Evolutionary conservation across 495 filamentous ascomycete species (phyloP).

Genomic region (Aspergillus nanangensis): DNA sequence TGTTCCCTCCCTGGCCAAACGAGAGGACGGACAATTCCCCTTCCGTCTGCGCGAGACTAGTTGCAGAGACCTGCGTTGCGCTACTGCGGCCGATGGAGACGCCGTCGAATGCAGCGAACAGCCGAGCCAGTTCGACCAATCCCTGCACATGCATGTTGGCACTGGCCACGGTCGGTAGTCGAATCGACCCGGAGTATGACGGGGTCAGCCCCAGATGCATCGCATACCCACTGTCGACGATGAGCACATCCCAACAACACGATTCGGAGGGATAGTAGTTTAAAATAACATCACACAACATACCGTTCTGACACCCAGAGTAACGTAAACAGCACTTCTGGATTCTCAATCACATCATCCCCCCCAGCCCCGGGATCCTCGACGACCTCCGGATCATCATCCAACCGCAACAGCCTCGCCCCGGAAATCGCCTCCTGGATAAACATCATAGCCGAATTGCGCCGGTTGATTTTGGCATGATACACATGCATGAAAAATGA

Average conservation of each 20-base stretch:
- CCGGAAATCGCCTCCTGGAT: constrained; percentile 27
- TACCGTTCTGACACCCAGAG: constrained; percentile 33
- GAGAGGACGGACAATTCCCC: constrained; percentile 14
- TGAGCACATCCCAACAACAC: background rate
- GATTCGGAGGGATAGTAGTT: too few species aligned
- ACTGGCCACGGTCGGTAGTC: constrained; percentile 1
- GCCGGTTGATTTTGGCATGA: constrained; percentile 27
- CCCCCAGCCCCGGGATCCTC: background rate
- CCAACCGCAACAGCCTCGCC: constrained; percentile 19
- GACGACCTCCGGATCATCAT: constrained; percentile 5
- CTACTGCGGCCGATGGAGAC: constrained; percentile 9
- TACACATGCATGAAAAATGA: constrained; percentile 34
- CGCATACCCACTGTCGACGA: constrained; percentile 19
- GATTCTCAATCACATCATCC: constrained; percentile 18
- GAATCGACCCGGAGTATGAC: constrained; percentile 17
- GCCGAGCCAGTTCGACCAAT: constrained; percentile 21
- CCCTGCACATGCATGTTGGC: constrained; percentile 19
- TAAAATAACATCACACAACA: too few species aligned
- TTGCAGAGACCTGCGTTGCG: background rate
- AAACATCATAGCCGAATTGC: constrained; percentile 27
- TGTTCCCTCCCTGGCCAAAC: constrained; percentile 2
- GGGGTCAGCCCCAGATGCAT: constrained; percentile 27
- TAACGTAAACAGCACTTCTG: constrained; percentile 21
- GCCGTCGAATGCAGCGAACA: constrained; percentile 24
- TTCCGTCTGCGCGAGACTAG: constrained; percentile 17